Evolutionary conservation across 495 filamentous ascomycete genomes (phyloP), one percentile per base, ranked within the genome.

Genomic region (Daldinia loculata): DNA sequence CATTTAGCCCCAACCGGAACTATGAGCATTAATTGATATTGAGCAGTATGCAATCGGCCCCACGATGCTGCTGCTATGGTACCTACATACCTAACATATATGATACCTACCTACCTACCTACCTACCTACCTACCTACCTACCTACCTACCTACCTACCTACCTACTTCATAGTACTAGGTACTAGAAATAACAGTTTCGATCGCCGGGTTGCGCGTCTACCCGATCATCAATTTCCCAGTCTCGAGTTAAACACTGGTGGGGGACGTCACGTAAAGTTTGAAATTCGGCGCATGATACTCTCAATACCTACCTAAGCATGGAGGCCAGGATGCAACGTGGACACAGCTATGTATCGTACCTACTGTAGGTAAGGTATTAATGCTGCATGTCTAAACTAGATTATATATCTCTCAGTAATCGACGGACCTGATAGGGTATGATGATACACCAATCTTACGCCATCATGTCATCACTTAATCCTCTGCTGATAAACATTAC

Each of bases 401-500:
- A 67, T 53, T 67, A 41, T 58, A 29, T 63, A 24, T 61, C 62
- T 66, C 61, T 71, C 59, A 67, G 63, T 65, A 72, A 72, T 72
- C 48, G 51, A 36, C 27, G 66, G 32, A 12, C 61, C 51, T 58
- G 45, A 72, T 69, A 69, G 70, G 70, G 29, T 50, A 59, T 39
- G 51, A 69, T 73, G 70, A 53, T 69, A 56, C 70, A 73, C 65
- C n/a, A 69, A 65, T 73, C 70, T 73, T 73, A 73, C 70, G 70
- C 70, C 70, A 73, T 73, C 65, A 73, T 69, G 65, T 69, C 70
- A 73, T 73, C 70, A 72, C 56, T 55, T 9, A 41, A 58, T 38
- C 45, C 50, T 19, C 45, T 63, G 70, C 70, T 66, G 66, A 73
- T 73, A 59, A 63, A 55, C 58, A 73, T 66, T 73, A 66, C 66